phyloP scores from a whole-genome alignment of 2,329 filamentous ascomycete species.

The Ceratocystis cacaofunesta region DNA sequence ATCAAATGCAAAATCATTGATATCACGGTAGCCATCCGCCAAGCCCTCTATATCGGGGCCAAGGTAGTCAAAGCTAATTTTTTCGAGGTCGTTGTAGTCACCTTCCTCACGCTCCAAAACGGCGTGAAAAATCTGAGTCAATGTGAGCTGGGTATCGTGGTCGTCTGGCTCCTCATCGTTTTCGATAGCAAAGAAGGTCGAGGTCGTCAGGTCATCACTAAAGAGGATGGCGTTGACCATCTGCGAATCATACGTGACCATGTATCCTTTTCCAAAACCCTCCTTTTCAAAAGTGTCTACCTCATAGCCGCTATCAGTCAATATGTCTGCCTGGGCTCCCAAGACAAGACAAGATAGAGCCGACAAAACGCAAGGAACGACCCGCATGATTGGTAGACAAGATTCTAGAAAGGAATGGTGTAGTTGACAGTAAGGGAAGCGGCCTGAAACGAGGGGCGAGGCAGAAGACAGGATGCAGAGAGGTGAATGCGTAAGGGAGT shows the following conservation, averaged over 20 bases:
- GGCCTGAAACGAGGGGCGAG: no score
- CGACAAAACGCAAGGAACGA: not conserved
- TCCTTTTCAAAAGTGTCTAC: no score
- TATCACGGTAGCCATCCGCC: no score
- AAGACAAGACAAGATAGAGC: not conserved
- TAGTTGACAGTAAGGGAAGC: no score
- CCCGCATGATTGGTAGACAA: not conserved
- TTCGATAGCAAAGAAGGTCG: not conserved
- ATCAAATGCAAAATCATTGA: no score
- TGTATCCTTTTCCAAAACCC: not conserved
- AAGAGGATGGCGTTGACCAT: not conserved
- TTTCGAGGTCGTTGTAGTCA: no score
- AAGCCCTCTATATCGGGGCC: no score
- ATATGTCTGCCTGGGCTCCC: not conserved
- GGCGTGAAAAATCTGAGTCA: not conserved
- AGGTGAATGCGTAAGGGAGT: no score
- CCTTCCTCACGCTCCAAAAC: no score
- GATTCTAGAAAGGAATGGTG: not conserved
- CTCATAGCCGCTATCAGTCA: not conserved
- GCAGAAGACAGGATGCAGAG: no score
- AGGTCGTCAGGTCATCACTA: not conserved
- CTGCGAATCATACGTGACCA: not conserved
- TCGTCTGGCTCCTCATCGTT: not conserved
- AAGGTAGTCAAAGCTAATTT: no score
- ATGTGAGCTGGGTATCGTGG: not conserved